Evolutionary conservation across 2,329 filamentous ascomycete species (phyloP).

Genomic region (Delphinella strobiligena): DNA sequence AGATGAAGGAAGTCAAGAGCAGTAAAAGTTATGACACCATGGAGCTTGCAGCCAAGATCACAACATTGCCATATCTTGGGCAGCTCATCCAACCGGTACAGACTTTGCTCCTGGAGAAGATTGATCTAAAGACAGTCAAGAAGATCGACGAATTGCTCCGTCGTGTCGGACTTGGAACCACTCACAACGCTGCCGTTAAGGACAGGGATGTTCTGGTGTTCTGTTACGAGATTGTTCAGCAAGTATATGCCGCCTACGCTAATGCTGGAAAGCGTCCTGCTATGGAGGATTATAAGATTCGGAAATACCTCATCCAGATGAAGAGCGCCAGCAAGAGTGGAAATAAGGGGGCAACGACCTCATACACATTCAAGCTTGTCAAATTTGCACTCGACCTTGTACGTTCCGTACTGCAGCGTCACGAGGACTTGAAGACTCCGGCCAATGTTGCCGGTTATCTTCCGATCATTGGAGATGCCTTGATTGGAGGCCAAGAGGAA

Average conservation of each 20-base stretch:
- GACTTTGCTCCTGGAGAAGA: constrained; percentile 66
- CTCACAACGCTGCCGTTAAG: constrained; percentile 68
- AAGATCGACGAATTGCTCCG: constrained; percentile 85
- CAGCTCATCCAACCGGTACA: constrained; percentile 69
- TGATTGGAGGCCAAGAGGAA: constrained; percentile 78
- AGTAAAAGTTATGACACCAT: constrained; percentile 98
- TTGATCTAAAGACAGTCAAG: constrained; percentile 69
- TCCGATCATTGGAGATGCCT: constrained; percentile 75
- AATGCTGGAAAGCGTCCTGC: constrained; percentile 16
- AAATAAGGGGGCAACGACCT: constrained; percentile 59
- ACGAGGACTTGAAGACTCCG: constrained; percentile 66
- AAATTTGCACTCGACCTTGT: constrained; percentile 82
- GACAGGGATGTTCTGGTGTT: constrained; percentile 80
- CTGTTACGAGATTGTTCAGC: constrained; percentile 86
- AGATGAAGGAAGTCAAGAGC: constrained; percentile 96
- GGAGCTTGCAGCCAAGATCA: constrained; percentile 76
- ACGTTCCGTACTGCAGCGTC: constrained; percentile 73
- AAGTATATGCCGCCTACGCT: constrained; percentile 55
- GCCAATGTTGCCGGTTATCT: constrained; percentile 76
- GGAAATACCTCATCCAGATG: constrained; percentile 66
- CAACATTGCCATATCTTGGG: constrained; percentile 61
- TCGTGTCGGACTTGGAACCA: constrained; percentile 68
- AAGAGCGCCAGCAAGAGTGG: constrained; percentile 64
- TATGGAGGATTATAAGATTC: constrained; percentile 50
- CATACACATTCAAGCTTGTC: constrained; percentile 76